These are phyloP conservation scores for Populus hybrid DNA, from an alignment of 441 rosid species.

Conservation along the genomic window DNA sequence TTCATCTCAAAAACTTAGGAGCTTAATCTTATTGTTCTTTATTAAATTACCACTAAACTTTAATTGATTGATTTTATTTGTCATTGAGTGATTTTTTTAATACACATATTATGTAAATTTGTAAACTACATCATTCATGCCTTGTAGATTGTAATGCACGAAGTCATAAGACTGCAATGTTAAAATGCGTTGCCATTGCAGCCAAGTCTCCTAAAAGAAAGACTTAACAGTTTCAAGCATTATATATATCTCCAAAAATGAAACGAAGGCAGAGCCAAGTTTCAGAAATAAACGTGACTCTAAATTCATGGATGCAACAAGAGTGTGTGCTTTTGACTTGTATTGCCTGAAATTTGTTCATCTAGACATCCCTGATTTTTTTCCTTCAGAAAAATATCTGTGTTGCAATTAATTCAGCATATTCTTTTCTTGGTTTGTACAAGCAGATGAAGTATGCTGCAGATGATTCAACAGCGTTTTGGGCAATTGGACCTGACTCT, in stretches of 20 bases:
- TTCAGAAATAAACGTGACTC: neutral
- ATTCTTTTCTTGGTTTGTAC: conserved; percentile 11
- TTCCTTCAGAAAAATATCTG: neutral
- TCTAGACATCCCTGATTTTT: neutral
- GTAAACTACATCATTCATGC: neutral
- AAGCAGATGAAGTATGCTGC: conserved; percentile 68
- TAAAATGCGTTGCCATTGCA: neutral
- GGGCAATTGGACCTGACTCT: conserved; percentile 83
- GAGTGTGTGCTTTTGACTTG: neutral
- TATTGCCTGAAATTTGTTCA: neutral
- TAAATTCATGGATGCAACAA: neutral
- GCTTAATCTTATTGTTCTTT: neutral
- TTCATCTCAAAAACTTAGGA: neutral
- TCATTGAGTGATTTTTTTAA: neutral
- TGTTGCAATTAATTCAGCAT: neutral
- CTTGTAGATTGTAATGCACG: neutral
- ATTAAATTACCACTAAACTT: neutral
- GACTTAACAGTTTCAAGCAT: too few relatives aligned
- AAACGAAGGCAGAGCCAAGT: neutral
- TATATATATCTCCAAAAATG: neutral
- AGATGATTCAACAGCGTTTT: conserved; percentile 84
- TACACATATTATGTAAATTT: neutral
- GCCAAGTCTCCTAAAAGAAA: neutral
- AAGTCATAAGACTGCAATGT: neutral
- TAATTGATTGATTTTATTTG: neutral